Percentiles rank a stretch among this genome's conserved stretches.
These are phyloP conservation scores for Septoria linicola DNA, from an alignment of 2,329 filamentous ascomycete species.

Conservation along the genomic window DNA sequence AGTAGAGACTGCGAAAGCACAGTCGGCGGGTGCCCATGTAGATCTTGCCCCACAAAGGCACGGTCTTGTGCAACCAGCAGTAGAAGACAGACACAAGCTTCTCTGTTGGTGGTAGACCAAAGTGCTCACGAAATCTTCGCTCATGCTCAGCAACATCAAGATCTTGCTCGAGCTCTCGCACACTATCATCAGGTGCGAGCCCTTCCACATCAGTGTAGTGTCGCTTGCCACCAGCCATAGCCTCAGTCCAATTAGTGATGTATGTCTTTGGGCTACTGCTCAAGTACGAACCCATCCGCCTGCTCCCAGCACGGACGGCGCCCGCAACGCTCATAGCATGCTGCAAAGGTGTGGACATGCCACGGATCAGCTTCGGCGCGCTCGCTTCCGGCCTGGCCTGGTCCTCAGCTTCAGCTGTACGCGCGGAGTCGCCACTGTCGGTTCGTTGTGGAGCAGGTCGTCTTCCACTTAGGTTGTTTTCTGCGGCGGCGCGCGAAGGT, in stretches of 20 bases:
- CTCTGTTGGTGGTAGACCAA: conserved; percentile 81
- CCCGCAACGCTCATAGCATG: conserved; percentile 25
- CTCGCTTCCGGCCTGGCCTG: conserved; percentile 11
- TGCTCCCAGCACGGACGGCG: conserved; percentile 60
- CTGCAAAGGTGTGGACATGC: conserved; percentile 26
- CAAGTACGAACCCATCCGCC: conserved; percentile 64
- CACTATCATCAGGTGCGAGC: conserved; percentile 63
- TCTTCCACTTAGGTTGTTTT: conserved; percentile 16
- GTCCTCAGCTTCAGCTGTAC: conserved; percentile 18
- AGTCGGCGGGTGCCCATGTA: conserved; percentile 86
- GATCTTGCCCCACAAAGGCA: conserved; percentile 93
- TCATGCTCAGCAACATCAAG: conserved; percentile 55
- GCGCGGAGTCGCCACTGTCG: conserved; percentile 20
- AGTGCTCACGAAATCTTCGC: conserved; percentile 79
- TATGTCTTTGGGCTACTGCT: conserved; percentile 94
- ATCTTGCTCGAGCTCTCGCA: conserved; percentile 56
- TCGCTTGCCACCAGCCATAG: conserved; percentile 88
- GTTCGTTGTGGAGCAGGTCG: conserved; percentile 16
- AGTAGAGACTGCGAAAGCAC: conserved; percentile 88
- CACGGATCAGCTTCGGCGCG: conserved; percentile 23
- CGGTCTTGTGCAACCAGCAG: conserved; percentile 82
- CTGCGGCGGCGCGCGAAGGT: conserved; percentile 32
- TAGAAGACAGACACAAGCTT: conserved; percentile 86
- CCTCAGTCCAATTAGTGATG: conserved; percentile 92
- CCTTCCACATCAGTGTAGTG: conserved; percentile 78